These are phyloP conservation scores for Babesia caballi DNA, from an alignment of 169 alveolate species.

Conservation along the genomic window DNA sequence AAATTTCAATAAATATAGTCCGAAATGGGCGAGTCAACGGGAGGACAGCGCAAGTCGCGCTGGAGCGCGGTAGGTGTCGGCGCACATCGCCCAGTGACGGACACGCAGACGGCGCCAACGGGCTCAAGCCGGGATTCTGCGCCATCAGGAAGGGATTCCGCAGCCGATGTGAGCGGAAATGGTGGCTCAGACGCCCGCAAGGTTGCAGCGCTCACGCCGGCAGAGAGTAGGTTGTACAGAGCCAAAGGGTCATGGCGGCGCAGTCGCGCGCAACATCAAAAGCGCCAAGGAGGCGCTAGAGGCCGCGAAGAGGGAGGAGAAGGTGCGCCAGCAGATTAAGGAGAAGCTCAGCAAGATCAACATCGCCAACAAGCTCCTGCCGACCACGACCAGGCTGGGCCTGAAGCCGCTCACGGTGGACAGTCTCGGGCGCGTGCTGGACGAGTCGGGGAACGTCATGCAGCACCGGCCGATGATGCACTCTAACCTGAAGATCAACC, in stretches of 20 bases:
- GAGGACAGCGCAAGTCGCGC: neutral
- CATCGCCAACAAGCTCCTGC: constrained; percentile 34
- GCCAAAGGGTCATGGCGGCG: neutral
- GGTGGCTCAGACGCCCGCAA: neutral
- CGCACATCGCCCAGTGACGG: neutral
- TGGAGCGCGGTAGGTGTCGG: constrained; percentile 13
- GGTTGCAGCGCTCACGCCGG: constrained; percentile 7
- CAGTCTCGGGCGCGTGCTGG: constrained; percentile 73
- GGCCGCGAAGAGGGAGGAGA: constrained; percentile 67
- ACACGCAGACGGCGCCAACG: neutral
- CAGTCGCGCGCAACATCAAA: constrained; percentile 46
- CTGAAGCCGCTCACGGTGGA: constrained; percentile 64
- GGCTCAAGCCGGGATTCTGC: neutral
- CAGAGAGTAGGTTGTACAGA: constrained; percentile 16
- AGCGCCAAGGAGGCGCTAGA: constrained; percentile 74
- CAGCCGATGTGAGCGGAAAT: neutral
- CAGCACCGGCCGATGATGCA: constrained; percentile 70
- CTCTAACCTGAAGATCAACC: constrained; percentile 72
- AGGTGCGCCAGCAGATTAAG: constrained; percentile 50
- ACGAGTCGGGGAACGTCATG: constrained; percentile 75
- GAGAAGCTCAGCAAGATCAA: constrained; percentile 53
- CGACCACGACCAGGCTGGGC: constrained; percentile 44
- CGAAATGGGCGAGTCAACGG: constrained; percentile 6
- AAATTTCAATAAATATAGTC: no score
- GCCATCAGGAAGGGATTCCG: neutral